Percentiles rank a stretch among this genome's conserved stretches.
Evolutionary conservation across 1,139 yeast species (phyloP).

Genomic region (Candida mesenterica): DNA sequence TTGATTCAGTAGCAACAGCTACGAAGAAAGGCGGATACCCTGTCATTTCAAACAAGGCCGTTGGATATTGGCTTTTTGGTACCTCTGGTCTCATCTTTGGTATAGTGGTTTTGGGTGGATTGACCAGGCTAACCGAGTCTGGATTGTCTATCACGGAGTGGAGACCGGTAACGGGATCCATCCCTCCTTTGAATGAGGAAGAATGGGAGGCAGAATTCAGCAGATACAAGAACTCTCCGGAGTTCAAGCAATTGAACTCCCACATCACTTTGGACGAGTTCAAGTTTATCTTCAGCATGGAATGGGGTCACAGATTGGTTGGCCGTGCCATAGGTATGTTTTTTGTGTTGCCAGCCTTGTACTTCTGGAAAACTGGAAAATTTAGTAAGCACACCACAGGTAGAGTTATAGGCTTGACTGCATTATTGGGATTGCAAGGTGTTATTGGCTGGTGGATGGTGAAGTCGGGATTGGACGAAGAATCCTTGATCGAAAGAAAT

Average conservation of each 20-base stretch:
- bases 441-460: conserved; percentile 99
- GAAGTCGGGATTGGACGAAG: conserved; percentile 85
- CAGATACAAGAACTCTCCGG: conserved; percentile 85
- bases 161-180: conserved; percentile 94
- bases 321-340: conserved; percentile 88
- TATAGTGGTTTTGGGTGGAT: conserved; percentile 93
- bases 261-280: conserved; percentile 90
- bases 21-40: conserved; percentile 9
- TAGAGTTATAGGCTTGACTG: conserved; percentile 69
- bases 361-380: conserved; percentile 65
- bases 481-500: conserved; percentile 72
- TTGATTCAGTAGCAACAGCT: conserved; percentile 16
- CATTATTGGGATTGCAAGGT: conserved; percentile 87
- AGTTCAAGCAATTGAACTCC: conserved; percentile 83
- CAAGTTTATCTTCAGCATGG: conserved; percentile 94
- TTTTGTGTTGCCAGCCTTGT: conserved; percentile 80
- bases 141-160: conserved; percentile 97
- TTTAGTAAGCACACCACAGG: conserved; percentile 70
- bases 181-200: conserved; percentile 77
- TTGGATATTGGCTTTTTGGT: conserved; percentile 90
- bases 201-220: conserved; percentile 87
- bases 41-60: conserved; percentile 44
- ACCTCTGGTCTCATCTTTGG: conserved; percentile 90
- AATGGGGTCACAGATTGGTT: conserved; percentile 93
- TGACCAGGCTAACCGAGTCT: conserved; percentile 91